These are phyloP conservation scores for Lepidopterella palustris DNA, from an alignment of 495 filamentous ascomycete genomes.

Conservation along the genomic window DNA sequence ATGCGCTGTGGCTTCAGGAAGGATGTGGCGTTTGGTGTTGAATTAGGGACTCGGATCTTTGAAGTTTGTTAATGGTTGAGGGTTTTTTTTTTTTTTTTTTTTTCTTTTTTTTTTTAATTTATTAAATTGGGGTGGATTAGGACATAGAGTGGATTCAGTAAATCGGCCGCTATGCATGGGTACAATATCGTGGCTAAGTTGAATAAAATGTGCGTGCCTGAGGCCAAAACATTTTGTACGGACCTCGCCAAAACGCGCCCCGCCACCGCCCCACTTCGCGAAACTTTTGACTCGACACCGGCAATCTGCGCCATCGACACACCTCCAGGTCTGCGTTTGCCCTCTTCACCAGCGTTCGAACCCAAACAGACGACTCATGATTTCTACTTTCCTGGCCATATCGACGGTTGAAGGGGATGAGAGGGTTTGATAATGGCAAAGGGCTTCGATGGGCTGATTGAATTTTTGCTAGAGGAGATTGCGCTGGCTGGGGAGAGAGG, in stretches of 20 bases:
- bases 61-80: too few relatives aligned
- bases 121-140: too few relatives aligned
- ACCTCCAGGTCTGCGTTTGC: too few relatives aligned
- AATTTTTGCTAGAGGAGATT: constrained; percentile 65
- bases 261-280: background rate
- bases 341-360: background rate
- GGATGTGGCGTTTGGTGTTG: too few relatives aligned
- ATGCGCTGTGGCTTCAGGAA: too few relatives aligned
- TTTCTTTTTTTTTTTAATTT: too few relatives aligned
- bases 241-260: background rate
- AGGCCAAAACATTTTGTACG: background rate
- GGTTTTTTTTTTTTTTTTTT: too few relatives aligned
- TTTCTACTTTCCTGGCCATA: too few relatives aligned
- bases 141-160: too few relatives aligned
- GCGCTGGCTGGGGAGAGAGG: constrained; percentile 62
- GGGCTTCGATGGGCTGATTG: constrained; percentile 63
- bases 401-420: constrained; percentile 17
- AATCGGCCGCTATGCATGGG: too few relatives aligned
- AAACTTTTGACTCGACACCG: background rate
- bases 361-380: background rate
- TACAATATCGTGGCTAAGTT: too few relatives aligned
- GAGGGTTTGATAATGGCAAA: constrained; percentile 47
- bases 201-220: background rate
- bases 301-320: background rate
- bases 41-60: too few relatives aligned